Base-by-base conservation (phyloP, 1,284 basidiomycete genomes). In the Ceratorhiza oryzae-sativae region DNA sequence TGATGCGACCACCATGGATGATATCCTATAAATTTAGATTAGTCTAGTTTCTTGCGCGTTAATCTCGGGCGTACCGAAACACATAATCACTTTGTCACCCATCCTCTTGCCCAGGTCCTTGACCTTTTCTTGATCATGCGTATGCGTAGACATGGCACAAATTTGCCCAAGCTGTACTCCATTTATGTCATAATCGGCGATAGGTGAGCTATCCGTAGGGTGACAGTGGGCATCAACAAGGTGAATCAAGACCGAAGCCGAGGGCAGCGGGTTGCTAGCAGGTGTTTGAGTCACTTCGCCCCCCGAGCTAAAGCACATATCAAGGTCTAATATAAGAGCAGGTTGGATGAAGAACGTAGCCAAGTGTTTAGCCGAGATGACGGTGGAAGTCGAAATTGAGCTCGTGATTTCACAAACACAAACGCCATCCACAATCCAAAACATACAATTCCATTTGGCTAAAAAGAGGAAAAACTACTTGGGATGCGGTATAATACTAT, bases 1-100 rank as follows among this genome's bases (percentile, higher is more conserved):
- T 83, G 83, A 78, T 94, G 88, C 2, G 87, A 83, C 79, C 91
- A 94, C 93, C 92, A 94, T 4, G 93, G 93, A 78, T 94, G 93
- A 76, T 91, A 88, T 20, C 92, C 91, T 93, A 75, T 45, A 13
- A 34, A 51, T 3, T 34, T 9, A 25, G 45, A 39, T 6, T 6
- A 39, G 36, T 6, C 36, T 6, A 6, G 6, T 6, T 13, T 39
- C 36, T 39, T 6, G 36, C 36, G 36, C 36, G 36, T 45, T 13
- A 25, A 20, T 51, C 39, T 20, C 18, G 25, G 3, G 81, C 87
- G 80, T 73, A 90, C 90, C 91, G 78, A 93, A 93, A 77, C 86
- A 88, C 72, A 91, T 90, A n/a, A 88, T 79, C 53, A 93, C 87
- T 78, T 88, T 90, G 70, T 85, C 81, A 25, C 90, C 88, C 77